phyloP scores from a whole-genome alignment of 495 filamentous ascomycete genomes.

The Daldinia decipiens region DNA sequence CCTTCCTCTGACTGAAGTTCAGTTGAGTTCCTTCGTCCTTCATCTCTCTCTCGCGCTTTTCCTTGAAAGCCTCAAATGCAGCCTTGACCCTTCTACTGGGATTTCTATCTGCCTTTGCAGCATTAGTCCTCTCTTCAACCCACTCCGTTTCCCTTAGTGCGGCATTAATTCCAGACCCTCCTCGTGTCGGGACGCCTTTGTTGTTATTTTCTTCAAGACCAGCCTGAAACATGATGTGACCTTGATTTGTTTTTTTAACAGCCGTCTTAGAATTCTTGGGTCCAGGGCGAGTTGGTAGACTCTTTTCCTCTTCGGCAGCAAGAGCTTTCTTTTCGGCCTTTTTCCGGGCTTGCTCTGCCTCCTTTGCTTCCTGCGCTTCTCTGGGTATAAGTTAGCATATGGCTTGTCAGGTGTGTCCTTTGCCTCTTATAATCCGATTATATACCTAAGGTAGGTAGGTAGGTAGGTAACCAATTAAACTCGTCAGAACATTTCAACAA shows the following conservation, averaged over 20 bases:
- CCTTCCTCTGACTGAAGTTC: constrained; percentile 76
- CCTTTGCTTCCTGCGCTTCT: constrained; percentile 86
- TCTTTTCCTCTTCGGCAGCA: constrained; percentile 85
- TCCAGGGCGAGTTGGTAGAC: constrained; percentile 67
- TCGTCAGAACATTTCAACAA: not conserved
- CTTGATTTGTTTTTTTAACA: constrained; percentile 71
- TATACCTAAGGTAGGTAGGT: no score
- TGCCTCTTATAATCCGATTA: not conserved
- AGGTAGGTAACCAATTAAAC: not conserved
- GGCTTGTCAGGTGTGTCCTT: not conserved
- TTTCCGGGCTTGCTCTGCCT: constrained; percentile 83
- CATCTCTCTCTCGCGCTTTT: constrained; percentile 67
- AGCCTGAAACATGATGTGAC: no score
- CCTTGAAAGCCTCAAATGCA: constrained; percentile 61
- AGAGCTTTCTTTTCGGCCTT: constrained; percentile 88
- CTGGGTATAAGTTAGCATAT: constrained; percentile 54
- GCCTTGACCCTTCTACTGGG: constrained; percentile 87
- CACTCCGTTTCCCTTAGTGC: no score
- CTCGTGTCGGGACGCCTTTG: no score
- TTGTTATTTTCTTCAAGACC: no score
- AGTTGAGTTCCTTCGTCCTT: constrained; percentile 69
- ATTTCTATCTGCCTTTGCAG: constrained; percentile 68
- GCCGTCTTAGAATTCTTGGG: constrained; percentile 68
- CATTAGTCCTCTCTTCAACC: no score
- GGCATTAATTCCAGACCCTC: no score